phyloP scores from a whole-genome alignment of 495 filamentous ascomycete genomes.

The Aspergillus funiculosus region DNA sequence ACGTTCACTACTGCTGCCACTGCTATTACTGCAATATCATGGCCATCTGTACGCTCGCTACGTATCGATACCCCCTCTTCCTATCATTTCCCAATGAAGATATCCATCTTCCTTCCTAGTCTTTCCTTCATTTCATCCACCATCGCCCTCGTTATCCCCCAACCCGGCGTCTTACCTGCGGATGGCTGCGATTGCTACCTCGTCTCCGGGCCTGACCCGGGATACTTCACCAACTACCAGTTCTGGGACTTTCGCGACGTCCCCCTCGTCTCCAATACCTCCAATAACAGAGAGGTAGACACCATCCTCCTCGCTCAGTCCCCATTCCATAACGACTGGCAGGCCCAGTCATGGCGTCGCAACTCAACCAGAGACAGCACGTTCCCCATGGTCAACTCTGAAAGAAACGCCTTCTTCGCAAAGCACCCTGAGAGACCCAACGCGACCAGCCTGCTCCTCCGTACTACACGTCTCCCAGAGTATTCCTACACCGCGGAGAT shows the following conservation, averaged over 20 bases:
- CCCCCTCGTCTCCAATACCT: conserved; percentile 17
- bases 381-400: conserved; percentile 55
- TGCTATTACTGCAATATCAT: background rate
- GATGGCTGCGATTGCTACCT: conserved; percentile 43
- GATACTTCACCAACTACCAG: conserved; percentile 58
- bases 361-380: conserved; percentile 39
- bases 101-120: background rate
- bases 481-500: conserved; percentile 63
- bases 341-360: conserved; percentile 53
- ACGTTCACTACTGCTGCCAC: background rate
- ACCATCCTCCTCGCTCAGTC: conserved; percentile 31
- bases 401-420: conserved; percentile 60
- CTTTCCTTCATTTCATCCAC: conserved; percentile 8
- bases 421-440: conserved; percentile 16
- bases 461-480: conserved; percentile 48
- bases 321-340: conserved; percentile 48
- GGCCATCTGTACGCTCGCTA: background rate
- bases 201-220: conserved; percentile 33
- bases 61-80: background rate
- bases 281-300: conserved; percentile 9
- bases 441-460: conserved; percentile 46
- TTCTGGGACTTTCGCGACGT: conserved; percentile 62
- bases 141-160: background rate
- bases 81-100: conserved; percentile 9
- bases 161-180: no score